These are phyloP conservation scores for Fremontodendron californicum DNA, from an alignment of 345 rosid species.

Conservation along the genomic window DNA sequence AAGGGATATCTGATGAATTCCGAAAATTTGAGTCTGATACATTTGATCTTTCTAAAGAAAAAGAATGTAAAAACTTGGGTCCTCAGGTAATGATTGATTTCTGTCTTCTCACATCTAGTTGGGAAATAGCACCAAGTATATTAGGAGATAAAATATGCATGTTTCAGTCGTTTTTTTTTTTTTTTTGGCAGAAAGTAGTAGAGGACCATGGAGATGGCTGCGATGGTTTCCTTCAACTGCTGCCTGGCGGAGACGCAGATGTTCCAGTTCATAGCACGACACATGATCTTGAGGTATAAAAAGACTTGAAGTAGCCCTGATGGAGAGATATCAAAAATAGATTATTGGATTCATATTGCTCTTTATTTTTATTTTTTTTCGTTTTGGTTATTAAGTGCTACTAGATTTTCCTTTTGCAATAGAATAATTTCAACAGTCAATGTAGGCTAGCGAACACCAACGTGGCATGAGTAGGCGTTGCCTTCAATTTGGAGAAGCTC, in stretches of 20 bases:
- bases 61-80: conserved; percentile 16
- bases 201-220: conserved; percentile 7
- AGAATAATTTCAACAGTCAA: conserved; percentile 27
- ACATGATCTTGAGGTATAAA: conserved; percentile 40
- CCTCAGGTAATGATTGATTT: conserved; percentile 30
- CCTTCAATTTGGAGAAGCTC: conserved; percentile 57
- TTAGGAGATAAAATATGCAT: background rate
- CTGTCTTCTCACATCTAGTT: background rate
- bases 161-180: background rate
- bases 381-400: conserved; percentile 9
- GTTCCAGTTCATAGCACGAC: conserved; percentile 19
- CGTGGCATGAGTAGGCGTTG: conserved; percentile 60
- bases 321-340: background rate
- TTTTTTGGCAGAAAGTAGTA: conserved; percentile 14
- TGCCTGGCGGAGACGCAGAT: conserved; percentile 1
- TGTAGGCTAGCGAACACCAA: conserved; percentile 46
- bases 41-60: conserved; percentile 23
- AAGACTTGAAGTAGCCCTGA: background rate
- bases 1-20: conserved; percentile 18
- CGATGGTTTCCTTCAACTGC: conserved; percentile 13
- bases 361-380: background rate
- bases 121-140: background rate
- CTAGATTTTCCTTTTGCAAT: conserved; percentile 21
- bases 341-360: background rate
- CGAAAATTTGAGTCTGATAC: conserved; percentile 20